Percentiles rank a stretch among this genome's conserved stretches.
These are phyloP conservation scores for Hyparrhenia diplandra DNA, from an alignment of 176 grass and related monocot species.

Conservation along the genomic window DNA sequence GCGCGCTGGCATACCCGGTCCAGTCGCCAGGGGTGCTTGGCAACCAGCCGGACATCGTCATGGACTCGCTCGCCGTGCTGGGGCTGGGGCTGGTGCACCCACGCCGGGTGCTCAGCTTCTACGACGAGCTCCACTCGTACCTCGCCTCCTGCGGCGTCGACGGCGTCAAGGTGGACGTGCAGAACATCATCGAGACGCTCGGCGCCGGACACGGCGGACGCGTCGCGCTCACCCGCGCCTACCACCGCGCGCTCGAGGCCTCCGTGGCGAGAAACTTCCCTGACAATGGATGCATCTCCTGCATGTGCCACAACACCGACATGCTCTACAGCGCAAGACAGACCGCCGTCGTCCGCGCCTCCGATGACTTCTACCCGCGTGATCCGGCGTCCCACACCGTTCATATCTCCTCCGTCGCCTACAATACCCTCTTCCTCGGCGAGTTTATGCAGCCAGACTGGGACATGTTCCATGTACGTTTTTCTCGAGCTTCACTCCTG, in stretches of 20 bases:
- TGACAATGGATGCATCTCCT: conserved; percentile 83
- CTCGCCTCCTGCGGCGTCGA: conserved; percentile 65
- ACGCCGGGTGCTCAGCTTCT: conserved; percentile 43
- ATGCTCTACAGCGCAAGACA: conserved; percentile 58
- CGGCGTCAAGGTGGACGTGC: conserved; percentile 88
- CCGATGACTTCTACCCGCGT: conserved; percentile 87
- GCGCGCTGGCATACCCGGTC: conserved; percentile 53
- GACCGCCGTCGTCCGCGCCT: conserved; percentile 67
- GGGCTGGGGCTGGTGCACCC: conserved; percentile 73
- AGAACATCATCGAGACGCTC: conserved; percentile 82
- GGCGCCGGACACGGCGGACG: conserved; percentile 74
- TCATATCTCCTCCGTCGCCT: conserved; percentile 66
- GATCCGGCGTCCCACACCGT: conserved; percentile 88
- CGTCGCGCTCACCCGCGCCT: conserved; percentile 51
- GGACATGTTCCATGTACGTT: conserved; percentile 92
- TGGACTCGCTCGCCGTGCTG: conserved; percentile 65
- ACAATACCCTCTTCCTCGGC: conserved; percentile 89
- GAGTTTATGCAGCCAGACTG: conserved; percentile 94
- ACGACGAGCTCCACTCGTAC: conserved; percentile 73
- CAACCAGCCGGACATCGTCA: conserved; percentile 77
- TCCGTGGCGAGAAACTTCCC: conserved; percentile 64
- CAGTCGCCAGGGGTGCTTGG: conserved; percentile 58
- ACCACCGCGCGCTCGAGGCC: conserved; percentile 68
- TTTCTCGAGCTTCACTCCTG: too few relatives aligned
- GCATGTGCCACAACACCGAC: conserved; percentile 77